phyloP scores from a whole-genome alignment of 2,329 filamentous ascomycete genomes.

The Diaporthe helianthi region DNA sequence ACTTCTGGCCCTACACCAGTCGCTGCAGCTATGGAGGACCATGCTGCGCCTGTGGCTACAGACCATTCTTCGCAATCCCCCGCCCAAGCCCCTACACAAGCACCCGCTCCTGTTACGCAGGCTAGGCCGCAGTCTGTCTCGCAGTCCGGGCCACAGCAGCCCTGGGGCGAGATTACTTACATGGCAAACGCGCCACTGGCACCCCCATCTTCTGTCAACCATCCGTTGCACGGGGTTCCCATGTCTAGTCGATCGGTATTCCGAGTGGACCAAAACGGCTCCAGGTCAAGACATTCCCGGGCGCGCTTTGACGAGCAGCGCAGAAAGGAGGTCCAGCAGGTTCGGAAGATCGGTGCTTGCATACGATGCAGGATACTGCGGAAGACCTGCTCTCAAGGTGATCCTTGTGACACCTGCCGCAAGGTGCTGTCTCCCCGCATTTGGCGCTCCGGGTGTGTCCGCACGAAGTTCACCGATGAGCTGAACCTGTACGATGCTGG shows the following conservation, averaged over 20 bases:
- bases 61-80: constrained; percentile 19
- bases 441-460: constrained; percentile 70
- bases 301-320: constrained; percentile 64
- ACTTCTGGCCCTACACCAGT: constrained; percentile 32
- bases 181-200: constrained; percentile 43
- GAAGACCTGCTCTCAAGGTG: constrained; percentile 71
- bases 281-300: constrained; percentile 58
- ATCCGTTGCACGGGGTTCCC: constrained; percentile 30
- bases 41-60: neutral
- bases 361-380: constrained; percentile 70
- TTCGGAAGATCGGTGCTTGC: constrained; percentile 70
- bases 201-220: neutral
- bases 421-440: constrained; percentile 69
- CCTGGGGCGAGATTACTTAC: constrained; percentile 63
- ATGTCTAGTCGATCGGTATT: constrained; percentile 48
- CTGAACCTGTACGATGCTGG: constrained; percentile 70
- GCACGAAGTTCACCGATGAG: constrained; percentile 67
- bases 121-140: constrained; percentile 4
- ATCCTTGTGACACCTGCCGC: constrained; percentile 68
- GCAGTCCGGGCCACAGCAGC: constrained; percentile 43
- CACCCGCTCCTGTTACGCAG: neutral
- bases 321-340: constrained; percentile 70
- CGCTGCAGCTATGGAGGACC: constrained; percentile 29
- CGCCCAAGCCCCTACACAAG: neutral
- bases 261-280: constrained; percentile 60